phyloP scores from a whole-genome alignment of 225 moss, liverwort and hornwort genomes.

The Polytrichum commune region DNA sequence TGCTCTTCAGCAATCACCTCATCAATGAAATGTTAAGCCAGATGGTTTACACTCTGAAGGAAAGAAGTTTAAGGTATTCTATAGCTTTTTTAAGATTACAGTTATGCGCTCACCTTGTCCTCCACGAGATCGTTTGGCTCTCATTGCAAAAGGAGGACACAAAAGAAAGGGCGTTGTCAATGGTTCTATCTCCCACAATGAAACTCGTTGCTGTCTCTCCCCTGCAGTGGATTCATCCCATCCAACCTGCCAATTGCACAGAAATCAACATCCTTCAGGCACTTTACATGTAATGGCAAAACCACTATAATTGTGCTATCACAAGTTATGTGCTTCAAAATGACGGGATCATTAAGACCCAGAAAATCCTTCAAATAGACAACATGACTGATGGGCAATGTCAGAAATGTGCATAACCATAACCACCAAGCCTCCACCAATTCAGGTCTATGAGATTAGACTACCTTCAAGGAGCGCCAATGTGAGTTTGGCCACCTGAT shows the following conservation, averaged over 20 bases:
- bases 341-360: no score
- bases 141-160: conserved; percentile 77
- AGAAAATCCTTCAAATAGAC: no score
- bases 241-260: conserved; percentile 59
- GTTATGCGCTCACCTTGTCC: conserved; percentile 29
- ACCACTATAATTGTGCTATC: no score
- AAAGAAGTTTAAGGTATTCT: no score
- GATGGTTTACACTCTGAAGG: no score
- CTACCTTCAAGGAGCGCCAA: conserved; percentile 92
- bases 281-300: background rate
- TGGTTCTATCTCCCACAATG: conserved; percentile 94
- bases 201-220: conserved; percentile 87
- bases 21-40: background rate
- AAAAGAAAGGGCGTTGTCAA: conserved; percentile 85
- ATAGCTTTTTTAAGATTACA: no score
- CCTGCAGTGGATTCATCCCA: conserved; percentile 99
- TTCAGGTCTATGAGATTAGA: background rate
- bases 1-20: background rate
- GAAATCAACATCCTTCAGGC: conserved; percentile 11
- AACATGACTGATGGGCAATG: no score
- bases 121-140: conserved; percentile 76
- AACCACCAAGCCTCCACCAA: background rate
- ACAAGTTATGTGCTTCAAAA: no score
- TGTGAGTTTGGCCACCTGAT: conserved; percentile 83
- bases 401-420: background rate